Base-by-base conservation (phyloP, 2,329 filamentous ascomycete species). In the Fusarium azukiicola region DNA sequence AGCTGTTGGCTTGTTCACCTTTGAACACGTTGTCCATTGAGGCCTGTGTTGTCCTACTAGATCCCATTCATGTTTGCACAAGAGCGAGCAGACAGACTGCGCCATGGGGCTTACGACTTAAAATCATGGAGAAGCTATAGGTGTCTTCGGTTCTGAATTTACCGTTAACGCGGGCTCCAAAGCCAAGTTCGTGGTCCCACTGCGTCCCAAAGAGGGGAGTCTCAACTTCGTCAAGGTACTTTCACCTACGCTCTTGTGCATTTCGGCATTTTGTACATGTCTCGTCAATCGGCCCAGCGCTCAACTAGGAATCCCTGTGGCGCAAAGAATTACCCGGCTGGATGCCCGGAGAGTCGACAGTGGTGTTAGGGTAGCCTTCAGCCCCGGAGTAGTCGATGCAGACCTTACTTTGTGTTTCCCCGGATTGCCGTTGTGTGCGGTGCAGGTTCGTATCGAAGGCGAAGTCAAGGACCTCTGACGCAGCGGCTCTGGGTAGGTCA, bases 381-480 rank as follows among this genome's bases (percentile, higher is more conserved):
- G 44, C 7, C 46, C 67, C 72, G 5, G 68, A 52, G 8, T 56
- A 38, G 36, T 74, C 68, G 11, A 74, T 66, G n/a, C 72, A 42
- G 17, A 72, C 49, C 11, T 40, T 27, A 3, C 27, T 6, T 32
- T 32, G 42, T 27, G 4, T 74, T 2, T 5, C 42, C 56, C 0
- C n/a, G n/a, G n/a, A n/a, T n/a, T 40, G 42, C 9, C 72, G 46
- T 7, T 19, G 8, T 21, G 40, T 14, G 0, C 38, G 5, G 6
- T 63, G 54, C 9, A 72, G 52, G 70, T 73, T 72, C 16, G 58
- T 42, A 32, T 77, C 73, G 11, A 77, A 77, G 14, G 67, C 21
- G 3, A 77, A 71, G n/a, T 75, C 70, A 27, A 73, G 69, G 0
- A 77, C 49, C 21, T 69, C 23, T 46, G 73, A 74, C 3, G 69